Evolutionary conservation across 2,329 filamentous ascomycete genomes (phyloP), one percentile per base, ranked within the genome.

Genomic region (Huntiella savannae): DNA sequence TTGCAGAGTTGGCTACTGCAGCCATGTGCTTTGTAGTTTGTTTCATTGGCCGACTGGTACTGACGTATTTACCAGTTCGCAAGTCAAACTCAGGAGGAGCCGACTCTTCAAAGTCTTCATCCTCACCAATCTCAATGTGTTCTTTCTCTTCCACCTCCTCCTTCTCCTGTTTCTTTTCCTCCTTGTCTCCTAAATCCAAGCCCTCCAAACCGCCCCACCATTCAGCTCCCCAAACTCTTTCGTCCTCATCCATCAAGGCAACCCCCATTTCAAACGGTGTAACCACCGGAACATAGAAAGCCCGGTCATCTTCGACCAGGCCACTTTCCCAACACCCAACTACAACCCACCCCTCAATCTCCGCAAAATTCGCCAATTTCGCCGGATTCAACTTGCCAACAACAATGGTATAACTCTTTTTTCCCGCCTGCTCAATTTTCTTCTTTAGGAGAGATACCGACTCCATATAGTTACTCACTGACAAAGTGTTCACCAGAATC

Each of bases 321-420:
- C 82, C 85, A 59, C 87, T 94, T 63, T 98, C 91, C 91, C 91
- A 98, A 62, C 91, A 98, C 2, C 91, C 88, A 7, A 98, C 83
- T 0, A 96, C 86, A 0, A 96, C 86, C 91, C 91, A 98, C 12
- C 86, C 88, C 38, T 86, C 88, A 4, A 98, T 75, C 60, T 98
- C 91, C 49, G 81, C 76, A 63, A 98, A 98, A 61, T 98, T 98
- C 42, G 91, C 91, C 16, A 98, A 70, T 60, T 98, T 98, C 34
- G 87, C 88, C 0, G 87, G 79, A 57, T 96, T 98, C 19, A 98
- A 69, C 60, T 96, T 96, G 49, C 91, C 91, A 0, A 98, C 91
- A 2, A 98, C 91, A 41, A 98, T 84, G 1, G 88, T 84, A 60
- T 98, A 98, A 59, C 76, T 82, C 65, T 96, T 98, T 66, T 96